Conservation (phyloP, 192 early-diverging fungal species). For the Backusella tarrabulga region DNA sequence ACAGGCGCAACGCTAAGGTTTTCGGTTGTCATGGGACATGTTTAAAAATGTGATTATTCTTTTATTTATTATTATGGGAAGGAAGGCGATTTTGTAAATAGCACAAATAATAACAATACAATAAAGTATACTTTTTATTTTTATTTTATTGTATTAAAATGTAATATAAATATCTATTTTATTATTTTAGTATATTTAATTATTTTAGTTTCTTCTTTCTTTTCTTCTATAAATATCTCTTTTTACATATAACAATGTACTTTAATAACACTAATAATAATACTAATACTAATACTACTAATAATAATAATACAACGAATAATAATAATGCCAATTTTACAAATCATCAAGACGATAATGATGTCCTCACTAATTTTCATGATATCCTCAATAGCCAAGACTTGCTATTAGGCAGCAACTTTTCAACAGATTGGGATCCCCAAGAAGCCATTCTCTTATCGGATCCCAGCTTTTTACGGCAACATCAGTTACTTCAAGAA, state of each 20-base stretch:
- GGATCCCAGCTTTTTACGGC: slow-evolving; percentile 20
- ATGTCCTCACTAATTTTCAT: not conserved
- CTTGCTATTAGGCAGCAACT: not conserved
- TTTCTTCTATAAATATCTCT: not conserved
- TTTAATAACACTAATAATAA: not conserved
- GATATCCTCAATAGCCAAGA: not conserved
- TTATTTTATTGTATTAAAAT: no score
- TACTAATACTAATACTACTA: not conserved
- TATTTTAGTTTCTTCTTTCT: no score
- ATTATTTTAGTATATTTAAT: no score
- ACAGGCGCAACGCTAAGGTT: slow-evolving; percentile 26
- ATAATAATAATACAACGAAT: not conserved
- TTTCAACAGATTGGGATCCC: not conserved
- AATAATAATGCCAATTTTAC: not conserved
- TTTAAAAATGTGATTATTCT: slow-evolving; percentile 9
- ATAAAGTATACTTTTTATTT: no score
- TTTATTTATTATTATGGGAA: not conserved
- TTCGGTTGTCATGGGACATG: slow-evolving; percentile 41
- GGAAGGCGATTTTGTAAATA: not conserved
- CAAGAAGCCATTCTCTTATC: slow-evolving; percentile 26
- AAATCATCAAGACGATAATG: not conserved
- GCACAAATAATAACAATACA: no score
- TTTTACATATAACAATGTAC: not conserved
- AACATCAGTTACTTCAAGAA: slow-evolving; percentile 29
- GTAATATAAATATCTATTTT: no score